Evolutionary conservation across 441 rosid genomes (phyloP).

Genomic region (Erodium texanum): DNA sequence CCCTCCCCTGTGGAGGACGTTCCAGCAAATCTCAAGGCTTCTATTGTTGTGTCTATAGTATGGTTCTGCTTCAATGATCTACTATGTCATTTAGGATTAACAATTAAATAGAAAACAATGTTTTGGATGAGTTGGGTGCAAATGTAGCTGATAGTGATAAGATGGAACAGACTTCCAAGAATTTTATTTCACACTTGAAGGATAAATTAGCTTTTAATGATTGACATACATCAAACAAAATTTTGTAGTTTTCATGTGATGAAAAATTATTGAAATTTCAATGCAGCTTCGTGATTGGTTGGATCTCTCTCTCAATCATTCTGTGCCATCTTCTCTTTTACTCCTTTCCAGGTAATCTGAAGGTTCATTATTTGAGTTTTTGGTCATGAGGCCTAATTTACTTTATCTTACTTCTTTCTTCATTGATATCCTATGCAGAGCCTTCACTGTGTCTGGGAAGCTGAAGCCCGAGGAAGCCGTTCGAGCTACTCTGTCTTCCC

Average conservation of each 20-base stretch:
- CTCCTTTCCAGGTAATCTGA: slow-evolving; percentile 59
- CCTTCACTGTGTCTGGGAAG: slow-evolving; percentile 76
- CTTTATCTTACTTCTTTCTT: not conserved
- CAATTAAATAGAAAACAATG: not conserved
- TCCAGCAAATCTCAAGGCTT: no score
- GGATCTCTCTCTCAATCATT: slow-evolving; percentile 75
- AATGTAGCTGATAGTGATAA: not conserved
- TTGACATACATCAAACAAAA: not conserved
- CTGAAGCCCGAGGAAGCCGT: slow-evolving; percentile 87
- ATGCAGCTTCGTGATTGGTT: slow-evolving; percentile 76
- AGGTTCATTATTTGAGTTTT: not conserved
- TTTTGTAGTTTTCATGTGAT: slow-evolving; percentile 7
- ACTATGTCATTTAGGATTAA: not conserved
- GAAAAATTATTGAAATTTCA: slow-evolving; percentile 14
- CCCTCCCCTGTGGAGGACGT: no score
- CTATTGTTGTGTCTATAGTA: not conserved
- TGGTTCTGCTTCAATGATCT: not conserved
- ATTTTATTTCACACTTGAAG: not conserved
- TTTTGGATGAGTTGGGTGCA: not conserved
- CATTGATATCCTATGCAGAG: slow-evolving; percentile 33
- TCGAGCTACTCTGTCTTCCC: slow-evolving; percentile 82
- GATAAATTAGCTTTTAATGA: not conserved
- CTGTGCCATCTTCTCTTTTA: slow-evolving; percentile 72
- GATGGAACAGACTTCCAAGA: not conserved
- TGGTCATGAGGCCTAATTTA: not conserved